Percentiles rank a stretch among this genome's conserved stretches.
Conservation (phyloP, 2,329 filamentous ascomycete species). For the Colletotrichum nymphaeae region DNA sequence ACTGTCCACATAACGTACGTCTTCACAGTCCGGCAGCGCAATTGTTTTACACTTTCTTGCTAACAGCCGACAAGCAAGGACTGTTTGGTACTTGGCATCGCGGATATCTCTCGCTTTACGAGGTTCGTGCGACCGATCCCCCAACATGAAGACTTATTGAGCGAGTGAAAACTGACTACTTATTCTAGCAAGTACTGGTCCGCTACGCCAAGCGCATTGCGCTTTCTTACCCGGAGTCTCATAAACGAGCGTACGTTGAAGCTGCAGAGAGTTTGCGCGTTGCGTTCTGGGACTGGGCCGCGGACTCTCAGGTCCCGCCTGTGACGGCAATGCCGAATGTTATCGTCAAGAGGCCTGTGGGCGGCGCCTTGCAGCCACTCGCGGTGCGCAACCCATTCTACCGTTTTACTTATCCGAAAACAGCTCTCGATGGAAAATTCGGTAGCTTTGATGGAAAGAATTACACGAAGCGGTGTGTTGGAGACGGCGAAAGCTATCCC, state of each 20-base stretch:
- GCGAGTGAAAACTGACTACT: background rate
- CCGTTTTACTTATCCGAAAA: slow-evolving; percentile 60
- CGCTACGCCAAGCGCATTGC: slow-evolving; percentile 40
- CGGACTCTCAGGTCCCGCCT: slow-evolving; percentile 53
- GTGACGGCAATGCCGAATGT: slow-evolving; percentile 49
- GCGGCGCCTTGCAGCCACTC: slow-evolving; percentile 40
- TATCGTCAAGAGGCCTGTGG: slow-evolving; percentile 54
- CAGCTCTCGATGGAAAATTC: slow-evolving; percentile 50
- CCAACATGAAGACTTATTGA: background rate
- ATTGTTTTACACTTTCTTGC: background rate
- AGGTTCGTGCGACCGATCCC: slow-evolving; percentile 44
- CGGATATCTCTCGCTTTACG: slow-evolving; percentile 36
- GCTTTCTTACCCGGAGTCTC: slow-evolving; percentile 11
- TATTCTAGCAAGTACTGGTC: slow-evolving; percentile 41
- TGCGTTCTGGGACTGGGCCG: slow-evolving; percentile 68
- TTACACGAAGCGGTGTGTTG: slow-evolving; percentile 29
- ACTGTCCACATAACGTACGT: slow-evolving; percentile 37
- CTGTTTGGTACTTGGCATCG: slow-evolving; percentile 42
- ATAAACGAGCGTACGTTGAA: slow-evolving; percentile 47
- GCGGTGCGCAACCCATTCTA: slow-evolving; percentile 64
- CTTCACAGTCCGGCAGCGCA: background rate
- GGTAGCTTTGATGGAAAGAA: slow-evolving; percentile 41
- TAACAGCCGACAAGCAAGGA: slow-evolving; percentile 55
- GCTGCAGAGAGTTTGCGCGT: slow-evolving; percentile 60
- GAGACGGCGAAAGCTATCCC: slow-evolving; percentile 47